Conservation (phyloP, 2,329 filamentous ascomycete genomes). For the Cladosporium sp. region DNA sequence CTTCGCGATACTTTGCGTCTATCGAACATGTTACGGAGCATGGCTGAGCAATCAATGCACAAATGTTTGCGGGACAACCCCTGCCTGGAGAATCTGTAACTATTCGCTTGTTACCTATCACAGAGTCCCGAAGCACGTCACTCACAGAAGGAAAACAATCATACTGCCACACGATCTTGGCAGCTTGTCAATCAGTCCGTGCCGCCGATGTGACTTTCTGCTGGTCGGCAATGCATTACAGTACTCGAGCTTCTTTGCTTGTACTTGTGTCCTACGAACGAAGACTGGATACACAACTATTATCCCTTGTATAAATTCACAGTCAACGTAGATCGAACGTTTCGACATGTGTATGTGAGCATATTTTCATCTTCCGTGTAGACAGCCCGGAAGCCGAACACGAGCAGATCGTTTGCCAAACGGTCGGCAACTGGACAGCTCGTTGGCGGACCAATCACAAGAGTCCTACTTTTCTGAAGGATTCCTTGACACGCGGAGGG, state of each 20-base stretch:
- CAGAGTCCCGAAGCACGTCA: not conserved
- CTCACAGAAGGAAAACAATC: not conserved
- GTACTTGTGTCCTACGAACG: not conserved
- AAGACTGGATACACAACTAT: not conserved
- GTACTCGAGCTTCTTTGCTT: not conserved
- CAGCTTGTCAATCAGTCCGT: not conserved
- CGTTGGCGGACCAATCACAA: conserved; percentile 16
- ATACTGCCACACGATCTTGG: not conserved
- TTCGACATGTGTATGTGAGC: not conserved
- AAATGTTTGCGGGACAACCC: not conserved
- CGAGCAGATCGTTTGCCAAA: not conserved
- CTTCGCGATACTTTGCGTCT: not conserved
- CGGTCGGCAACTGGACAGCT: not conserved
- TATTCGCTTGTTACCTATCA: not conserved
- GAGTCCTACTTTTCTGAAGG: not conserved
- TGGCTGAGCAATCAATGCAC: not conserved
- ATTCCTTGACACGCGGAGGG: conserved; percentile 5
- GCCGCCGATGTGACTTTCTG: not conserved
- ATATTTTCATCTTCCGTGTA: not conserved
- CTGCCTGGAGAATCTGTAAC: not conserved
- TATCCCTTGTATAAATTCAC: not conserved
- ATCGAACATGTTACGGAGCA: not conserved
- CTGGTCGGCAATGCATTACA: not conserved
- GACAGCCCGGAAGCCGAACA: not conserved
- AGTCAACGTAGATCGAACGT: not conserved